Conservation (phyloP, 225 moss, liverwort and hornwort species). For the Climacium dendroides region DNA sequence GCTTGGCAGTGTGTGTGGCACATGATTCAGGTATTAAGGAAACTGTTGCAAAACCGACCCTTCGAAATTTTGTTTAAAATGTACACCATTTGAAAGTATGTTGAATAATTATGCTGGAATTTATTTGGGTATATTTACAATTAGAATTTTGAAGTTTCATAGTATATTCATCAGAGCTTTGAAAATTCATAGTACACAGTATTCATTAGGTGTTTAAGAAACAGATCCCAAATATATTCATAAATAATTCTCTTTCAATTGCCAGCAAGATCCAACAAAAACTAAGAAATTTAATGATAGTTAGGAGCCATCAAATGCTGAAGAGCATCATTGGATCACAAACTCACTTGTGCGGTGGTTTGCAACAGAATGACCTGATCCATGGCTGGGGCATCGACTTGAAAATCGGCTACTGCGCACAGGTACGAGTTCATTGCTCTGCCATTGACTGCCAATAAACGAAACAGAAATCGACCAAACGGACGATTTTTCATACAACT, state of each 20-base stretch:
- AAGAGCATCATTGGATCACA: neutral
- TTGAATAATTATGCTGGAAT: neutral
- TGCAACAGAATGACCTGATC: constrained; percentile 73
- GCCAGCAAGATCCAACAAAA: neutral
- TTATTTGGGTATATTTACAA: neutral
- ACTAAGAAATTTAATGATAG: neutral
- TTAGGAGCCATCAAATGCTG: neutral
- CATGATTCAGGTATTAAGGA: constrained; percentile 21
- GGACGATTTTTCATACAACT: neutral
- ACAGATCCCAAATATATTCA: neutral
- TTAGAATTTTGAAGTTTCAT: neutral
- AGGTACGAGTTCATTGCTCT: constrained; percentile 13
- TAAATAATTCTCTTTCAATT: neutral
- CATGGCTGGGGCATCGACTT: constrained; percentile 91
- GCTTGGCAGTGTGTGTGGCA: constrained; percentile 42
- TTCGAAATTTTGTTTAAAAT: neutral
- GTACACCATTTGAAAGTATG: neutral
- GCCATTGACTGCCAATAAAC: no score
- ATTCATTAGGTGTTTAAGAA: neutral
- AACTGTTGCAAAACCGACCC: neutral
- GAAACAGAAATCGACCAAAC: neutral
- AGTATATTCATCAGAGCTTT: neutral
- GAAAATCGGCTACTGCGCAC: constrained; percentile 81
- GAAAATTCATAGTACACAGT: neutral
- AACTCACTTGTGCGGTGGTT: neutral